phyloP scores from a whole-genome alignment of 306 rosid species.

The Hylodesmum podocarpum region DNA sequence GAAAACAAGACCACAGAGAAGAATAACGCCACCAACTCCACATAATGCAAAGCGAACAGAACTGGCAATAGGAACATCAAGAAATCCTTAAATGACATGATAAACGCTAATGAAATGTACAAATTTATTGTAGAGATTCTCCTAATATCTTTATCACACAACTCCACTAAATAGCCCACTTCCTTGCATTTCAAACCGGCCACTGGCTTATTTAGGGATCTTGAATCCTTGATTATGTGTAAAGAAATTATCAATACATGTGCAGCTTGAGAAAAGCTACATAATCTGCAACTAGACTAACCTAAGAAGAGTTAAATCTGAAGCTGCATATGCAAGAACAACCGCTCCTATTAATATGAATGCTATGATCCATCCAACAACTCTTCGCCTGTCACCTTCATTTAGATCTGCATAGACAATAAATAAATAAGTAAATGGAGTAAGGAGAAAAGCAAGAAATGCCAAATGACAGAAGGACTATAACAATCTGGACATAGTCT shows the following conservation, averaged over 20 bases:
- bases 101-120: conserved; percentile 2
- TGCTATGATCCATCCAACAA: conserved; percentile 75
- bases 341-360: conserved; percentile 67
- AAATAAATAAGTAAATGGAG: neutral
- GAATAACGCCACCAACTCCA: conserved; percentile 70
- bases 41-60: conserved; percentile 55
- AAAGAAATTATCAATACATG: conserved; percentile 2
- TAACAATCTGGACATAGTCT: neutral
- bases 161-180: neutral
- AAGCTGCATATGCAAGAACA: conserved; percentile 76
- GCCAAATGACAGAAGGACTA: neutral
- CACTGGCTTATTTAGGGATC: conserved; percentile 7
- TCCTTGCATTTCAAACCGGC: conserved; percentile 21
- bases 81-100: conserved; percentile 1
- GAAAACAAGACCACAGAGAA: conserved; percentile 57
- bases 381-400: conserved; percentile 49
- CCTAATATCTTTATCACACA: neutral
- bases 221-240: neutral
- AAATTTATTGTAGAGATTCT: neutral
- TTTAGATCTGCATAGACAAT: conserved; percentile 44
- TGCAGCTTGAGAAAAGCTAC: conserved; percentile 9
- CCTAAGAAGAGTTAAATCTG: conserved; percentile 60
- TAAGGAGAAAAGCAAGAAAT: conserved; percentile 1
- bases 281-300: conserved; percentile 33
- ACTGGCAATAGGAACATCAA: conserved; percentile 45